Evolutionary conservation across 1,284 basidiomycete genomes (phyloP).

Genomic region (Microbotryum lychnidis-dioicae): DNA sequence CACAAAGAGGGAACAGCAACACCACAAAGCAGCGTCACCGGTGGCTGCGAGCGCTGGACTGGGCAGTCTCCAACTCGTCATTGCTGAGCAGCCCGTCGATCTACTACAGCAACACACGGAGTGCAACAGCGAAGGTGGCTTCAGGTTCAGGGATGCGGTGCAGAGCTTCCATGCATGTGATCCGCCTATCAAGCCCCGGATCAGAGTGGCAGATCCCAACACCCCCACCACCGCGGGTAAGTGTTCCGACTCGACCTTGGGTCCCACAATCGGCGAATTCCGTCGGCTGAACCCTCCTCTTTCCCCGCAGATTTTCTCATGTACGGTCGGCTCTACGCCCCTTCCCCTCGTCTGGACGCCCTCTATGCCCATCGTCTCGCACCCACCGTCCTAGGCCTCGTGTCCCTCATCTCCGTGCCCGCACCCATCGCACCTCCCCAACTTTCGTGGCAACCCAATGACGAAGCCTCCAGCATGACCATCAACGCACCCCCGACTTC

Average conservation of each 20-base stretch:
- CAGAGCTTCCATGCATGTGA: conserved; percentile 74
- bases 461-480: background rate
- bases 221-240: background rate
- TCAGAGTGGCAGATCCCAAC: background rate
- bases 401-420: conserved; percentile 41
- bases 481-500: conserved; percentile 32
- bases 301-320: conserved; percentile 65
- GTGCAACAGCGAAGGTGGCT: conserved; percentile 54
- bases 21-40: conserved; percentile 70
- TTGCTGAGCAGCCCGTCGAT: conserved; percentile 42
- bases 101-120: conserved; percentile 17
- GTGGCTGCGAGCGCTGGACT: too few species aligned
- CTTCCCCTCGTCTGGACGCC: conserved; percentile 77
- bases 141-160: conserved; percentile 79
- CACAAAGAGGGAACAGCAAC: conserved; percentile 55
- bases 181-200: conserved; percentile 58
- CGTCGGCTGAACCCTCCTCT: background rate
- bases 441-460: conserved; percentile 24
- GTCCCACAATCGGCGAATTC: background rate
- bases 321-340: conserved; percentile 86
- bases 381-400: conserved; percentile 48
- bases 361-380: conserved; percentile 71
- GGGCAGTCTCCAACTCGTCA: conserved; percentile 43
- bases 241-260: background rate
- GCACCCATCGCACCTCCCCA: conserved; percentile 30